Conservation (phyloP, 208 protist genomes). For the Sergeia podlipaevii region DNA sequence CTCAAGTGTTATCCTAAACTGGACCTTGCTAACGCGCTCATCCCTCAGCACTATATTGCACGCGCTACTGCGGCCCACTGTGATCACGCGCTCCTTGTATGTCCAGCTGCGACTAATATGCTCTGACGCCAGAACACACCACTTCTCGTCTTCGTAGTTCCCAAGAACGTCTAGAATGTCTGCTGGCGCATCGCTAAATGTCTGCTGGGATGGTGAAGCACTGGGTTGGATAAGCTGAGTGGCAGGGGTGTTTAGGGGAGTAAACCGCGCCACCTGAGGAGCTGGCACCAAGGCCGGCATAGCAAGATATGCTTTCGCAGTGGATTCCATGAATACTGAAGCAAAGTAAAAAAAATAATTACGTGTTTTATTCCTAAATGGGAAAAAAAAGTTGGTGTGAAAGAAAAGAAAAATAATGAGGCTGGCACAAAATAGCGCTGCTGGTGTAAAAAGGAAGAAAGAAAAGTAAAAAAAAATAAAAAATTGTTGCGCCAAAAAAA, state of each 20-base stretch:
- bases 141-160: conserved; percentile 15
- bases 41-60: conserved; percentile 41
- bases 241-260: no score
- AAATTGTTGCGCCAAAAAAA: no score
- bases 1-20: conserved; percentile 53
- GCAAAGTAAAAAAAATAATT: conserved; percentile 8
- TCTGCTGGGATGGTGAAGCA: no score
- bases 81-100: conserved; percentile 26
- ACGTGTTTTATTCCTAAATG: neutral
- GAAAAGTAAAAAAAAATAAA: conserved; percentile 1
- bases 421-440: no score
- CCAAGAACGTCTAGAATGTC: no score
- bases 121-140: conserved; percentile 56
- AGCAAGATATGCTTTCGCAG: no score
- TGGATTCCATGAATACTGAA: no score
- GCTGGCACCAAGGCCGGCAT: no score
- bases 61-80: conserved; percentile 30
- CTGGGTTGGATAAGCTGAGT: no score
- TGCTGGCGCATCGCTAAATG: no score
- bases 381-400: conserved; percentile 3
- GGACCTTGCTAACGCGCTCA: conserved; percentile 36
- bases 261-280: no score
- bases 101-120: conserved; percentile 29
- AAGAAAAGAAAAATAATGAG: conserved; percentile 1
- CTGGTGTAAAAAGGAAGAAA: conserved; percentile 5